Evolutionary conservation across 208 protist species (phyloP).

Genomic region (Crithidia sp.): DNA sequence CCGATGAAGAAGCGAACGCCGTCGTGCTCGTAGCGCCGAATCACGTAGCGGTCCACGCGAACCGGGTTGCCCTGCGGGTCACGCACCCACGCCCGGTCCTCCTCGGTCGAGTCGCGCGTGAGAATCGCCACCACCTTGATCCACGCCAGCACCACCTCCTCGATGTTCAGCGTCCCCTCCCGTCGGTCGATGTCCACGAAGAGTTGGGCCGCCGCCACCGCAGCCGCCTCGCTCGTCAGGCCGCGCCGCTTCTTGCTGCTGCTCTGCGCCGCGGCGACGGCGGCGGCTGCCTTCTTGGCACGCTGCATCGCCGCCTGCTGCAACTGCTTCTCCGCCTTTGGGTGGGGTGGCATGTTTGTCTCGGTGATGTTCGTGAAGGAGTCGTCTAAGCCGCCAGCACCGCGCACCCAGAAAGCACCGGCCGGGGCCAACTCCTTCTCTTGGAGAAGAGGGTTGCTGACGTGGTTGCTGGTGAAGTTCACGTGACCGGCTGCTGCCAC

Average conservation of each 20-base stretch:
- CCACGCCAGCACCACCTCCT: conserved; percentile 81
- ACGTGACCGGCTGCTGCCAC: neutral
- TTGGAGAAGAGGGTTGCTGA: conserved; percentile 43
- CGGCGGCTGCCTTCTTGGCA: conserved; percentile 33
- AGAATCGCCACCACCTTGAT: conserved; percentile 56
- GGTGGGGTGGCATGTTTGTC: conserved; percentile 32
- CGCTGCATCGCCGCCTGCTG: conserved; percentile 44
- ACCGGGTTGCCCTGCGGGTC: conserved; percentile 46
- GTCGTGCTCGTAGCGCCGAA: conserved; percentile 73
- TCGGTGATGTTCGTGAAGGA: conserved; percentile 39
- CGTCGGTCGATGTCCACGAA: conserved; percentile 42
- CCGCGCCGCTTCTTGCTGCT: conserved; percentile 19
- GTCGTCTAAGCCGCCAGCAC: conserved; percentile 51
- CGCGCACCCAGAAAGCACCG: conserved; percentile 70
- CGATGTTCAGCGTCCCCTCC: conserved; percentile 66
- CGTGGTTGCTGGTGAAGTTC: conserved; percentile 47
- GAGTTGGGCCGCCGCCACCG: conserved; percentile 15
- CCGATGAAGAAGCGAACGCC: conserved; percentile 79
- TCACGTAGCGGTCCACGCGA: conserved; percentile 72
- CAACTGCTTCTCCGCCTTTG: conserved; percentile 54
- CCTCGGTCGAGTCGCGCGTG: conserved; percentile 56
- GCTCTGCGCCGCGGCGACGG: conserved; percentile 20
- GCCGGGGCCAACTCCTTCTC: conserved; percentile 35
- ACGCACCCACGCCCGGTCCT: conserved; percentile 63
- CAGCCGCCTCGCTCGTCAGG: conserved; percentile 7